Percentiles rank a stretch among this genome's conserved stretches.
phyloP scores from a whole-genome alignment of 2,329 filamentous ascomycete species.

The Zalaria obscura region DNA sequence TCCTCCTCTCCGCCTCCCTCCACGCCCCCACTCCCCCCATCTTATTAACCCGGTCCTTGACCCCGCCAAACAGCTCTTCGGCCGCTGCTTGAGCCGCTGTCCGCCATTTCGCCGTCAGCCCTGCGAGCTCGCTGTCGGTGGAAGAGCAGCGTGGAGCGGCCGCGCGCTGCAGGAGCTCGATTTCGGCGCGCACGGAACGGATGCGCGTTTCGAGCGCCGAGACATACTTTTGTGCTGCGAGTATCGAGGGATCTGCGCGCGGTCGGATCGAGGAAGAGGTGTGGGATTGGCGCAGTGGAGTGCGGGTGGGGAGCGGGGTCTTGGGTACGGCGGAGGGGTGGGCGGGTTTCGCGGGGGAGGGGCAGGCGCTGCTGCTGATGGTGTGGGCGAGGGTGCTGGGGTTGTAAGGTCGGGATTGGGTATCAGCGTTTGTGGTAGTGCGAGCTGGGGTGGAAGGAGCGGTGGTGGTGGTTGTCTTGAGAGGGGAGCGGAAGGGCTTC shows the following conservation, averaged over 20 bases:
- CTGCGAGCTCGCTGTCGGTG: conserved; percentile 40
- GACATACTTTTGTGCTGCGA: neutral
- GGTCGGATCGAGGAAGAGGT: neutral
- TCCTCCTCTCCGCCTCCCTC: conserved; percentile 22
- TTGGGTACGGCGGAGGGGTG: conserved; percentile 11
- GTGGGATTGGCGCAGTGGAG: neutral
- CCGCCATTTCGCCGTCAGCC: conserved; percentile 47
- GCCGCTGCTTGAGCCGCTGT: conserved; percentile 46
- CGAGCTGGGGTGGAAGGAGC: conserved; percentile 7
- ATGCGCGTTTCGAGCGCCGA: conserved; percentile 14
- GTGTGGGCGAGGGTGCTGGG: conserved; percentile 17
- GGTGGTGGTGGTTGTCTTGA: conserved; percentile 31
- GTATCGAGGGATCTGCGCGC: neutral
- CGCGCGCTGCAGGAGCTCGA: conserved; percentile 40
- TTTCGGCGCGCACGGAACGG: conserved; percentile 27
- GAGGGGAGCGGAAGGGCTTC: conserved; percentile 60
- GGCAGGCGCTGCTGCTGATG: conserved; percentile 5
- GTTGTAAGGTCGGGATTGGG: conserved; percentile 6
- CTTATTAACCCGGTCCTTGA: conserved; percentile 44
- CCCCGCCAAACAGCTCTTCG: conserved; percentile 50
- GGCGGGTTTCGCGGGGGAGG: conserved; percentile 15
- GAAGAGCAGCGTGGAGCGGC: conserved; percentile 30
- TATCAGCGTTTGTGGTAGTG: conserved; percentile 7
- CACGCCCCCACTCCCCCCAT: conserved; percentile 49
- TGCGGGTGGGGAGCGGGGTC: conserved; percentile 1